Evolutionary conservation across 2,329 filamentous ascomycete genomes (phyloP), one percentile per base, ranked within the genome.

Genomic region (Trichoderma sp.): DNA sequence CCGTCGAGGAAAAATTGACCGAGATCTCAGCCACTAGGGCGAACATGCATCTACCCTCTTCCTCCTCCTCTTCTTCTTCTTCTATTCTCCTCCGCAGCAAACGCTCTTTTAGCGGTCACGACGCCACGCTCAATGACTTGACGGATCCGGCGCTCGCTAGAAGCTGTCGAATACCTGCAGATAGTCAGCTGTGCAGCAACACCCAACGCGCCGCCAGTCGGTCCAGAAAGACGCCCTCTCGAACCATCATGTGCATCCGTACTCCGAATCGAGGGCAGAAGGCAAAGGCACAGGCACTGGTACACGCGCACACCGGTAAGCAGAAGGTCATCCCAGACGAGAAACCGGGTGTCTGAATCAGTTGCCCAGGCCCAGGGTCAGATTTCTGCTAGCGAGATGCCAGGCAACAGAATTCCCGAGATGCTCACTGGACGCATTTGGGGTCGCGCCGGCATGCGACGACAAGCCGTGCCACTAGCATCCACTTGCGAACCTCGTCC

Each of bases 401-500:
- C 64, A 75, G 74, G 73, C 73, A 75, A 69, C 73, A 74, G 73
- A 67, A 73, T 75, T 75, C 67, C 64, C 64, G 58, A 56, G 28
- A 24, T 67, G 45, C 56, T 73, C 70, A 74, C 67, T 72, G 72
- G 72, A 63, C 63, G 58, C 47, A 24, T 48, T 66, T 54, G 68
- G 64, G 56, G 57, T 43, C 24, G 26, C 17, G 48, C 51, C 62
- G 65, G 55, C 65, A 60, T 54, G 62, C 60, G 34, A 34, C 41
- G 39, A 26, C 43, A 65, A 24, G 54, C 45, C 34, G 47, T 44
- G 43, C 47, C 45, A 55, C 50, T 63, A 63, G 50, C 26, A 14
- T 54, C 48, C 60, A 30, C 60, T 55, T 24, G 60, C 41, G 41
- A 63, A 55, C 50, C 34, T 54, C 60, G 19, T 63, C 60, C 60